A percentile compares a stretch with the other conserved stretches of the same genome.
Conservation (phyloP, 2,329 filamentous ascomycete species). For the Chaetoscypha palmicola region DNA sequence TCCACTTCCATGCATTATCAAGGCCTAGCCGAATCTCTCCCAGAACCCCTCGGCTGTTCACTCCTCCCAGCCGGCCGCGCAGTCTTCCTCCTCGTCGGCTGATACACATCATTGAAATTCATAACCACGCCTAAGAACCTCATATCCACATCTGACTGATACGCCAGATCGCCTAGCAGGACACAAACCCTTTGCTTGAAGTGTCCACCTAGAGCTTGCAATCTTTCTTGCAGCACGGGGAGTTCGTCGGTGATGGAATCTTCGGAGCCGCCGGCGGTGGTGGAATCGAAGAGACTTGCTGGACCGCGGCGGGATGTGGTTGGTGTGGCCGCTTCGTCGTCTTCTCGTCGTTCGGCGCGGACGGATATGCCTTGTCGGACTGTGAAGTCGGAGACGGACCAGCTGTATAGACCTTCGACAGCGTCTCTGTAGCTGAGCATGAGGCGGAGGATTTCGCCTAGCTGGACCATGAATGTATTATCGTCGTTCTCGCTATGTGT, state of each 20-base stretch:
- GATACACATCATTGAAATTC: constrained; percentile 98
- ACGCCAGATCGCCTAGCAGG: constrained; percentile 80
- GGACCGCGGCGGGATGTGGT: constrained; percentile 27
- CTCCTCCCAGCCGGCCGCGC: constrained; percentile 11
- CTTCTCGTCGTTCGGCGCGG: constrained; percentile 48
- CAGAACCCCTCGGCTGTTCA: constrained; percentile 29
- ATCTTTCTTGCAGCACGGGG: constrained; percentile 64
- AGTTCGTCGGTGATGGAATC: constrained; percentile 52
- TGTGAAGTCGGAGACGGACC: constrained; percentile 91
- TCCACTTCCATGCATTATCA: neutral
- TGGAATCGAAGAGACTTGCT: constrained; percentile 24
- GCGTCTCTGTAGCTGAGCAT: constrained; percentile 94
- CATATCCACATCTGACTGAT: constrained; percentile 93
- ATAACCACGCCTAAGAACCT: constrained; percentile 92
- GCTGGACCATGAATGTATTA: constrained; percentile 79
- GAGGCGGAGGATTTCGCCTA: constrained; percentile 84
- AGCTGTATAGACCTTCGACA: constrained; percentile 90
- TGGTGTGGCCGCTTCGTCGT: constrained; percentile 27
- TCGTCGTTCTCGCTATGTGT: constrained; percentile 40
- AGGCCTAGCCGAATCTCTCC: constrained; percentile 44
- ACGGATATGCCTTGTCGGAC: constrained; percentile 79
- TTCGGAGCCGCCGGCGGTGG: constrained; percentile 24
- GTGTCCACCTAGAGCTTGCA: constrained; percentile 64
- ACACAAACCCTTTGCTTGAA: constrained; percentile 74
- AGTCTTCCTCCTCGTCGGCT: constrained; percentile 57